These are phyloP conservation scores for Cryptosporidium baileyi DNA, from an alignment of 169 alveolate genomes.

Conservation along the genomic window DNA sequence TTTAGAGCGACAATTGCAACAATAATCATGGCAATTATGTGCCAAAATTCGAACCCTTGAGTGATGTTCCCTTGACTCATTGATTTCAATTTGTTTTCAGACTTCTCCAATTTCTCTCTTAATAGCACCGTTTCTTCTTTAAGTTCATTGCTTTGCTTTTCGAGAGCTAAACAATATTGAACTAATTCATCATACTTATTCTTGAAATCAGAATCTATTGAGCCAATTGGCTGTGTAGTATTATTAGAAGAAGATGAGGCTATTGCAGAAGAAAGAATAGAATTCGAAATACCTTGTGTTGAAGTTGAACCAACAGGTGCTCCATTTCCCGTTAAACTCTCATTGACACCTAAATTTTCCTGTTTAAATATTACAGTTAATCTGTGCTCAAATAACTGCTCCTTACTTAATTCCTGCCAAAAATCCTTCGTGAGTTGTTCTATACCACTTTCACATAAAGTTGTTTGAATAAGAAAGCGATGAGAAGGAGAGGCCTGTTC, in stretches of 20 bases:
- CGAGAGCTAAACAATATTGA: slow-evolving; percentile 85
- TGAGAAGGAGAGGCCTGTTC: slow-evolving; percentile 81
- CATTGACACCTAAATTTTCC: slow-evolving; percentile 79
- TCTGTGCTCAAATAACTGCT: slow-evolving; percentile 82
- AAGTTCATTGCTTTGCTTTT: slow-evolving; percentile 76
- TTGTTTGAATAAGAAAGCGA: slow-evolving; percentile 83
- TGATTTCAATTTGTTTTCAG: slow-evolving; percentile 24
- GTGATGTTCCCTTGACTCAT: slow-evolving; percentile 2
- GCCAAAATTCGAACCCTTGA: slow-evolving; percentile 69
- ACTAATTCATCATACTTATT: slow-evolving; percentile 84
- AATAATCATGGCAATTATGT: slow-evolving; percentile 32
- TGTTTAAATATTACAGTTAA: slow-evolving; percentile 81
- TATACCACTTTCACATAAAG: slow-evolving; percentile 75
- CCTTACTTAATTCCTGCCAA: slow-evolving; percentile 83
- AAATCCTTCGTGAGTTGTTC: slow-evolving; percentile 83
- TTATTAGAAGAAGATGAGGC: slow-evolving; percentile 67
- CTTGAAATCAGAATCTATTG: slow-evolving; percentile 69
- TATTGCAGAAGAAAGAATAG: neutral
- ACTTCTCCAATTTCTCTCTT: slow-evolving; percentile 33
- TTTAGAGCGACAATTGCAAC: slow-evolving; percentile 68
- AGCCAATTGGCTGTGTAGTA: slow-evolving; percentile 72
- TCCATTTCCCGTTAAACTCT: slow-evolving; percentile 72
- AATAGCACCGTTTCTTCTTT: slow-evolving; percentile 38
- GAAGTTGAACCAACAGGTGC: slow-evolving; percentile 3
- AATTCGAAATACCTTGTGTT: neutral